Conservation (phyloP, 768 basidiomycete genomes). For the Goffeauzyma gilvescens region DNA sequence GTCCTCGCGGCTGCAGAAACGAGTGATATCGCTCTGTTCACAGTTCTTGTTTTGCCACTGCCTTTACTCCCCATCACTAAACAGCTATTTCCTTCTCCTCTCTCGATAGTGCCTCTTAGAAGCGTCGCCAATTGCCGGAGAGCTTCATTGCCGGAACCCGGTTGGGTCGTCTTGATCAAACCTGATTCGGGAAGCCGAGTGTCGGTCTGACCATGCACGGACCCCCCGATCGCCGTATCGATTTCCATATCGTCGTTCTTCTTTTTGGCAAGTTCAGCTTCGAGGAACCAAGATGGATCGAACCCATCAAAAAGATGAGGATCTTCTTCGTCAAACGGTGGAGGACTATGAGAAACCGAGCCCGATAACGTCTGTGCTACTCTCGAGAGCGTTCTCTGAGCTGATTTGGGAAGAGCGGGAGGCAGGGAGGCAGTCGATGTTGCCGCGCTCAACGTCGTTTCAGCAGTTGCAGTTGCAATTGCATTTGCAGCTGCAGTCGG, state of each 20-base stretch:
- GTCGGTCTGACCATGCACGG: background rate
- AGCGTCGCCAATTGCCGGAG: constrained; percentile 45
- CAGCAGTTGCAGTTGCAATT: no score
- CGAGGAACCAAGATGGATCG: no score
- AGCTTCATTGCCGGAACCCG: constrained; percentile 36
- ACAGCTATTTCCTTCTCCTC: constrained; percentile 87
- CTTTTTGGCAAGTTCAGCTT: background rate
- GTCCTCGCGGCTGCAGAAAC: no score
- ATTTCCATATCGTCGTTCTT: constrained; percentile 5
- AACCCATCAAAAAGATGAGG: background rate
- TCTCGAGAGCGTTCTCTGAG: no score
- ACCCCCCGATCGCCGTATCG: no score
- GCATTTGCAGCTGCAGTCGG: no score
- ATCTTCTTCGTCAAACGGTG: no score
- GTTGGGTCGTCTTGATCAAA: constrained; percentile 14
- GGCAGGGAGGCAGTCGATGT: no score
- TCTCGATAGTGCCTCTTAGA: constrained; percentile 50
- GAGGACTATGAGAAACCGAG: no score
- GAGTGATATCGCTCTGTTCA: constrained; percentile 11
- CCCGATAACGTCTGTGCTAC: no score
- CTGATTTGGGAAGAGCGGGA: no score
- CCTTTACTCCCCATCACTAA: constrained; percentile 66
- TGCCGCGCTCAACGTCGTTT: no score
- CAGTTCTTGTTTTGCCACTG: constrained; percentile 54
- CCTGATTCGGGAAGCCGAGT: background rate